Evolutionary conservation across 1,284 basidiomycete genomes (phyloP).

Genomic region (Termitomyces sp.): DNA sequence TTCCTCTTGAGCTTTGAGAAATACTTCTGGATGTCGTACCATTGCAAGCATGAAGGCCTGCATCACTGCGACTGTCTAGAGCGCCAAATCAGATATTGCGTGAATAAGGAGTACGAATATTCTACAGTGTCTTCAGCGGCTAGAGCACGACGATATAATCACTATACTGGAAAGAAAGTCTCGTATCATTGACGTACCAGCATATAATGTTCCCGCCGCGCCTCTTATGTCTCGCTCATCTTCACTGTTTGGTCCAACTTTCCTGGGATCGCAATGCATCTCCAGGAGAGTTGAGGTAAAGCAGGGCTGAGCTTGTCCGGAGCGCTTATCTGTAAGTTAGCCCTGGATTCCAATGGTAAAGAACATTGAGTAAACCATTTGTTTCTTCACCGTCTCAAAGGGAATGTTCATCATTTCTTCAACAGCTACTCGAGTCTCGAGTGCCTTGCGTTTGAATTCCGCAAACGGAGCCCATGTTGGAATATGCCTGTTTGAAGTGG

Average conservation of each 20-base stretch:
- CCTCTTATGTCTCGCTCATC: slow-evolving; percentile 56
- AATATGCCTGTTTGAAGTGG: slow-evolving; percentile 30
- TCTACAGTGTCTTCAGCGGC: slow-evolving; percentile 41
- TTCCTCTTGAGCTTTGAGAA: slow-evolving; percentile 47
- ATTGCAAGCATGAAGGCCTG: slow-evolving; percentile 46
- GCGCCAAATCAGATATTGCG: slow-evolving; percentile 1
- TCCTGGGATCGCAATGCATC: slow-evolving; percentile 26
- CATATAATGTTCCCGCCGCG: slow-evolving; percentile 48
- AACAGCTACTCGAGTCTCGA: slow-evolving; percentile 36
- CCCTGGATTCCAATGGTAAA: slow-evolving; percentile 13
- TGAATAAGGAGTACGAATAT: neutral
- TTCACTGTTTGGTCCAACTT: slow-evolving; percentile 28
- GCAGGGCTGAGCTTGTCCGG: slow-evolving; percentile 43
- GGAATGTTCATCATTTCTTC: slow-evolving; percentile 45
- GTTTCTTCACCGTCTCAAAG: slow-evolving; percentile 46
- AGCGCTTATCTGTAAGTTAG: slow-evolving; percentile 24
- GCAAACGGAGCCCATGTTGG: slow-evolving; percentile 55
- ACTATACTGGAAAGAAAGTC: neutral
- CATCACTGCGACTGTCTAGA: slow-evolving; percentile 41
- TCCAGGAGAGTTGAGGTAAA: slow-evolving; percentile 51
- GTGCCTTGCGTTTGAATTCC: slow-evolving; percentile 48
- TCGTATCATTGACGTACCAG: slow-evolving; percentile 26
- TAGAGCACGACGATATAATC: slow-evolving; percentile 14
- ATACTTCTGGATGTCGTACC: slow-evolving; percentile 44
- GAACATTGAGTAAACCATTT: slow-evolving; percentile 34